These are phyloP conservation scores for Salix suchowensis DNA, from an alignment of 345 rosid genomes.

Conservation along the genomic window DNA sequence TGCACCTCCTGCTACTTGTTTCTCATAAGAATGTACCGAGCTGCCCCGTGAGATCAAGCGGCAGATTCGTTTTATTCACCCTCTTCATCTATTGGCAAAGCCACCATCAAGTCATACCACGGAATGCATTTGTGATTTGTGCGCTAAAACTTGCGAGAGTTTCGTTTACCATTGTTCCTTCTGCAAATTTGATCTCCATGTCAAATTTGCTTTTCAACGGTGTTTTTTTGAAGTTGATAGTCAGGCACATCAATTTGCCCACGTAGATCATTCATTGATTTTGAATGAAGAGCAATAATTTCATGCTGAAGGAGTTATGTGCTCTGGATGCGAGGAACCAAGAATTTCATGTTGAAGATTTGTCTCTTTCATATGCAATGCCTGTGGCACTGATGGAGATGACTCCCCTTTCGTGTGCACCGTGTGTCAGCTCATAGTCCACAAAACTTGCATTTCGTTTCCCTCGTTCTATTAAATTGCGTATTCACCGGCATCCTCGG, in stretches of 20 bases:
- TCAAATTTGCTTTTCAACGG: too few species aligned
- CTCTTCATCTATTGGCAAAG: not conserved
- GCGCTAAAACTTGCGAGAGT: too few species aligned
- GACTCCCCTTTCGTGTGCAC: not conserved
- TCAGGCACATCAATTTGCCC: too few species aligned
- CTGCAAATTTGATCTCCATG: too few species aligned
- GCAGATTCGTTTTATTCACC: not conserved
- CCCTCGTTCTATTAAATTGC: not conserved
- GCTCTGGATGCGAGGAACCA: too few species aligned
- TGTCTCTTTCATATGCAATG: not conserved
- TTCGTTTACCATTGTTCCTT: too few species aligned
- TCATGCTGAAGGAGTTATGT: too few species aligned
- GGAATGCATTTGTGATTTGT: not conserved
- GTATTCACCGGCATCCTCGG: not conserved
- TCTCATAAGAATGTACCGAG: not conserved
- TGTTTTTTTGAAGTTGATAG: too few species aligned
- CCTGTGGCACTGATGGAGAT: not conserved
- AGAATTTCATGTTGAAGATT: too few species aligned
- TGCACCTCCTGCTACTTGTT: not conserved
- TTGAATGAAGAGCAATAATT: too few species aligned
- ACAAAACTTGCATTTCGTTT: not conserved
- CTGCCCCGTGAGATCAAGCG: not conserved
- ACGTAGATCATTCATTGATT: too few species aligned
- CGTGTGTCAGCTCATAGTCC: not conserved
- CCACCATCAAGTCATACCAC: not conserved